A percentile compares a stretch with the other conserved stretches of the same genome.
Evolutionary conservation across 1,284 basidiomycete genomes (phyloP).

Genomic region (Malassezia psittaci): DNA sequence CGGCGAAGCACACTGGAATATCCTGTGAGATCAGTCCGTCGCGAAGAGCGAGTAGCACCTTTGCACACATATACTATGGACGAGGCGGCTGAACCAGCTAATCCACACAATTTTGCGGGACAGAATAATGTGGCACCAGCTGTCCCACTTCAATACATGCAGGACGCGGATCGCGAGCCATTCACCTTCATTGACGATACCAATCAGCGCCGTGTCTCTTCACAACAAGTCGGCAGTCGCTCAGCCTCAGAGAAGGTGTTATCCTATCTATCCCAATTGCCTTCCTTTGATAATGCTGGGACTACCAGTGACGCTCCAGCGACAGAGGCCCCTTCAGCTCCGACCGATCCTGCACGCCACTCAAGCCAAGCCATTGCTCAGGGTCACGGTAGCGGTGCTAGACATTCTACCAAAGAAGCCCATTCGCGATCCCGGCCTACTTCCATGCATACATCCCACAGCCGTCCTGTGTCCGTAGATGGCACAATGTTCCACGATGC

Average conservation of each 20-base stretch:
- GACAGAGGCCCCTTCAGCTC: neutral
- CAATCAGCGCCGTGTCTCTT: neutral
- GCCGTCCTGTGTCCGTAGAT: neutral
- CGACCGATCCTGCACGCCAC: neutral
- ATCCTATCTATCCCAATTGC: conserved; percentile 4
- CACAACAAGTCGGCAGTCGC: neutral
- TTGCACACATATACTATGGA: neutral
- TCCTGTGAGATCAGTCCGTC: neutral
- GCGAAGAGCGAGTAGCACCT: neutral
- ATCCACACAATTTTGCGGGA: neutral
- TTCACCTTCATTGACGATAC: neutral
- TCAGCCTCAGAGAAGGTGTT: conserved; percentile 2
- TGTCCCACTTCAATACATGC: neutral
- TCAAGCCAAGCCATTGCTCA: neutral
- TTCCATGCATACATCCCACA: neutral
- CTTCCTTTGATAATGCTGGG: neutral
- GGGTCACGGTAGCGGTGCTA: neutral
- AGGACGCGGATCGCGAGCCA: neutral
- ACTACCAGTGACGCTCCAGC: neutral
- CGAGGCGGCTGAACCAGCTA: neutral
- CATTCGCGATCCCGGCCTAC: neutral
- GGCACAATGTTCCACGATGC: conserved; percentile 2
- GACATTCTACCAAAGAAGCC: too few relatives aligned
- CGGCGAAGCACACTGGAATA: neutral
- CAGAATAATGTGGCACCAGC: neutral